Evolutionary conservation across 176 grass and related monocot genomes (phyloP), one percentile per base, ranked within the genome.

Genomic region (Phoenix dactylifera): DNA sequence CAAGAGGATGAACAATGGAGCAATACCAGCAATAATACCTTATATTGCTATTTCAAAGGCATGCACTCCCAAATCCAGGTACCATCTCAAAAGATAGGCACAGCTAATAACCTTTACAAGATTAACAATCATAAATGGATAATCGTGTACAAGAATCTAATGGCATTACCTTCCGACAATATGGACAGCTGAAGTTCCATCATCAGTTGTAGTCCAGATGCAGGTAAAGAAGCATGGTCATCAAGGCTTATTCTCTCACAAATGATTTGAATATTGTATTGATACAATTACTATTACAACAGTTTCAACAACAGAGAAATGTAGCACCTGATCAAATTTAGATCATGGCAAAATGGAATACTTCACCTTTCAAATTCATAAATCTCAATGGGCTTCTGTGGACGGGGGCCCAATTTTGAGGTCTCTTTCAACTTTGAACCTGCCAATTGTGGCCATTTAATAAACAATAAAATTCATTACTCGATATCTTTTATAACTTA

Each of bases 321-420:
- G 35, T 44, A 44, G 10, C 35, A 12, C 32, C 32, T 2, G 32
- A 35, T 35, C 32, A 7, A 35, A 35, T 35, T 1, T 9, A 35
- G 32, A 35, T 35, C 32, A 35, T 35, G 32, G 32, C 32, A 9
- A 35, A 44, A 44, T 44, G 20, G 4, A 35, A 6, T 16, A 54
- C 22, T 63, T 6, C 77, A 97, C 87, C 92, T 78, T 76, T 97
- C 87, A 76, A 97, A 97, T 62, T 97, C 92, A 62, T 97, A 91
- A 64, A 97, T 88, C 73, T 97, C 92, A 6, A 97, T 82, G 32
- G 92, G 87, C 23, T 91, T 97, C 55, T 80, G 78, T 24, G 92
- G 87, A 9, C 83, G 75, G 19, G 84, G 73, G 57, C 83, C 89
- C 74, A 88, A 75, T 28, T 97, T 97, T 54, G 87, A 97, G 17